These are phyloP conservation scores for Hirschfeldia incana DNA, from an alignment of 345 rosid species.

Conservation along the genomic window DNA sequence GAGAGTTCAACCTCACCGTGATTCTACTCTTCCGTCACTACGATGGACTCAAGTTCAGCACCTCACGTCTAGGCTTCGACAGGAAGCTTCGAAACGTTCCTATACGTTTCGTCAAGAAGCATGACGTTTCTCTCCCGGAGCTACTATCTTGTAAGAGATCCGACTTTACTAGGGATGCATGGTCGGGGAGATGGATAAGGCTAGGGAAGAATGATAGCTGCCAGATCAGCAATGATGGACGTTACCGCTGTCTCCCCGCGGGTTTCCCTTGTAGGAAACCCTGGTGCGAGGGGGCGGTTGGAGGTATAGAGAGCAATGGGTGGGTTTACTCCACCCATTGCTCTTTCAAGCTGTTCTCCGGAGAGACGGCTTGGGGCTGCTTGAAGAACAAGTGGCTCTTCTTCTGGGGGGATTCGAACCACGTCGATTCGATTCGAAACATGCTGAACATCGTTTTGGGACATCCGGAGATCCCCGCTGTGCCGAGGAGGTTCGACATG, in stretches of 20 bases:
- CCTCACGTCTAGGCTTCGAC: conserved; percentile 62
- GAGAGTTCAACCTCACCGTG: conserved; percentile 67
- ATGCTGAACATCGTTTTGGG: conserved; percentile 75
- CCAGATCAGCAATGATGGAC: conserved; percentile 65
- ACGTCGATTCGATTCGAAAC: conserved; percentile 88
- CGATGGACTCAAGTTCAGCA: conserved; percentile 72
- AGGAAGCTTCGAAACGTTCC: conserved; percentile 49
- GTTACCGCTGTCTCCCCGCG: conserved; percentile 66
- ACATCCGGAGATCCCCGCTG: conserved; percentile 60
- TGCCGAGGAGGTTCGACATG: conserved; percentile 86
- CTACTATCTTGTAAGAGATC: conserved; percentile 51
- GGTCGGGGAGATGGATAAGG: conserved; percentile 95
- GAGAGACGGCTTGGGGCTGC: conserved; percentile 76
- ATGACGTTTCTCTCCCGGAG: conserved; percentile 46
- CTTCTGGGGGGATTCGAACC: conserved; percentile 99
- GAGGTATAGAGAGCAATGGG: conserved; percentile 85
- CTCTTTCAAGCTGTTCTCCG: conserved; percentile 61
- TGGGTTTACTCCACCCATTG: conserved; percentile 96
- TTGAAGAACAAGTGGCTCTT: conserved; percentile 78
- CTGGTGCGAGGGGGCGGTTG: conserved; percentile 84
- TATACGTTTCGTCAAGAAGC: conserved; percentile 47
- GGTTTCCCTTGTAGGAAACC: conserved; percentile 69
- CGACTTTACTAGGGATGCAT: conserved; percentile 65
- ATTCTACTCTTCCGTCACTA: conserved; percentile 75
- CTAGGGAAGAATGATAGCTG: conserved; percentile 71